Percentiles rank a stretch among this genome's conserved stretches.
phyloP scores from a whole-genome alignment of 164 flowering plant genomes.

The Chloranthus sessilifolius region DNA sequence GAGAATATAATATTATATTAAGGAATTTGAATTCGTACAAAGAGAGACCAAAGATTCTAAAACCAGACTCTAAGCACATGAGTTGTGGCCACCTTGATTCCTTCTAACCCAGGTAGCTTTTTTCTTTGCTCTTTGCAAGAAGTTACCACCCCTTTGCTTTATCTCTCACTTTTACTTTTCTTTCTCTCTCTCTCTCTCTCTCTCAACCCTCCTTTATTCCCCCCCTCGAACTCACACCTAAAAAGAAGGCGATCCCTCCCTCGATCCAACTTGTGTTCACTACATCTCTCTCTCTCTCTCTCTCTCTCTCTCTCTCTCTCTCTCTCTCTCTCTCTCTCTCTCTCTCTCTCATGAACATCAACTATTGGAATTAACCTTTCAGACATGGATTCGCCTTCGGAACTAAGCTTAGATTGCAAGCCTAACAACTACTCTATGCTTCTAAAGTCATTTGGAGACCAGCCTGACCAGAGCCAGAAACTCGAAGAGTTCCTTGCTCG shows the following conservation, averaged over 20 bases:
- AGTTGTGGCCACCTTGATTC: slow-evolving; percentile 45
- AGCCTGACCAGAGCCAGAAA: slow-evolving; percentile 52
- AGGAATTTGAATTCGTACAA: slow-evolving; percentile 41
- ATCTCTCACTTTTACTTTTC: slow-evolving; percentile 29
- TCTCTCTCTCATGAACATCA: slow-evolving; percentile 9
- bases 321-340: slow-evolving; percentile 9
- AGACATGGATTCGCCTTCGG: slow-evolving; percentile 61
- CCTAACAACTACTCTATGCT: slow-evolving; percentile 70
- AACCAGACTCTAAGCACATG: slow-evolving; percentile 50
- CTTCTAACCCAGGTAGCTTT: slow-evolving; percentile 29
- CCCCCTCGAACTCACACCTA: slow-evolving; percentile 58
- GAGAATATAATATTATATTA: slow-evolving; percentile 55
- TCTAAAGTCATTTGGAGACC: slow-evolving; percentile 63
- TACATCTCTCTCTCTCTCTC: slow-evolving; percentile 32
- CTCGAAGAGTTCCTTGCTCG: slow-evolving; percentile 37
- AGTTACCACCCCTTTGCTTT: slow-evolving; percentile 41
- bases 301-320: slow-evolving; percentile 26
- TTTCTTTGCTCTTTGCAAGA: slow-evolving; percentile 77
- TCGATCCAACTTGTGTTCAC: slow-evolving; percentile 74
- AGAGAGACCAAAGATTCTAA: slow-evolving; percentile 19
- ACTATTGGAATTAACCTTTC: neutral
- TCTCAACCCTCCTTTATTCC: slow-evolving; percentile 51
- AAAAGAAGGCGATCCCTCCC: slow-evolving; percentile 51
- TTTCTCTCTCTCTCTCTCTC: no score
- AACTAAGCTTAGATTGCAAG: slow-evolving; percentile 66